Evolutionary conservation across 2,329 filamentous ascomycete species (phyloP).

Genomic region (Fusarium proliferatum): DNA sequence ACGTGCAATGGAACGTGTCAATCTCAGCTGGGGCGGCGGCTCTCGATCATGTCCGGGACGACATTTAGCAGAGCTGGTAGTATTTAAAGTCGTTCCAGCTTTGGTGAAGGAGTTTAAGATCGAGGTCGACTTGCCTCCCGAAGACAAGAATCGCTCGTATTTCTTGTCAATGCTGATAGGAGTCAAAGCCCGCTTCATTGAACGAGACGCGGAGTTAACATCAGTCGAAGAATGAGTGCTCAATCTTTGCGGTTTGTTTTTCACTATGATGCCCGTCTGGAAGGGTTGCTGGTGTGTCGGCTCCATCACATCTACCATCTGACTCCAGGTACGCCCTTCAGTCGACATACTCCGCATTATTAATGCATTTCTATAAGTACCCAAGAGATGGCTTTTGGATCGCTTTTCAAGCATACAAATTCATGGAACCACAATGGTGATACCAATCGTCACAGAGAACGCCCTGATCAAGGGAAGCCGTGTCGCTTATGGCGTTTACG

Average conservation of each 20-base stretch:
- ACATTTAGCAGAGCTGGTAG: slow-evolving; percentile 62
- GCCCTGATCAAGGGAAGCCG: slow-evolving; percentile 42
- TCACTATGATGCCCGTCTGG: neutral
- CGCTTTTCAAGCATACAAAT: neutral
- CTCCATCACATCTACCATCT: neutral
- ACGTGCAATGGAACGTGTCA: slow-evolving; percentile 59
- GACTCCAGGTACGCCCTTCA: slow-evolving; percentile 26
- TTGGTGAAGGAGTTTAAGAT: slow-evolving; percentile 60
- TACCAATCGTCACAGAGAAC: slow-evolving; percentile 44
- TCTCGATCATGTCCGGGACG: slow-evolving; percentile 62
- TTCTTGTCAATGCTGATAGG: slow-evolving; percentile 65
- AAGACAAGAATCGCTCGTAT: slow-evolving; percentile 57
- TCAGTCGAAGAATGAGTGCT: fast-evolving
- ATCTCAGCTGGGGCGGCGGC: slow-evolving; percentile 64
- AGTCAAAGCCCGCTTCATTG: slow-evolving; percentile 55
- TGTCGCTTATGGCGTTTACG: slow-evolving; percentile 46
- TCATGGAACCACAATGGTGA: slow-evolving; percentile 1
- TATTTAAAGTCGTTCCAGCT: slow-evolving; percentile 56
- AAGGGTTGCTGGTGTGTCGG: neutral
- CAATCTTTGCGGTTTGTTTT: neutral
- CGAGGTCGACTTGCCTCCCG: slow-evolving; percentile 51
- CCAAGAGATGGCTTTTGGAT: fast-evolving
- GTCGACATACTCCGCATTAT: slow-evolving; percentile 28
- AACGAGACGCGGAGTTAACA: neutral
- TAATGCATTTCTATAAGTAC: slow-evolving; percentile 25